phyloP scores from a whole-genome alignment of 345 rosid genomes.

The Draba incana region DNA sequence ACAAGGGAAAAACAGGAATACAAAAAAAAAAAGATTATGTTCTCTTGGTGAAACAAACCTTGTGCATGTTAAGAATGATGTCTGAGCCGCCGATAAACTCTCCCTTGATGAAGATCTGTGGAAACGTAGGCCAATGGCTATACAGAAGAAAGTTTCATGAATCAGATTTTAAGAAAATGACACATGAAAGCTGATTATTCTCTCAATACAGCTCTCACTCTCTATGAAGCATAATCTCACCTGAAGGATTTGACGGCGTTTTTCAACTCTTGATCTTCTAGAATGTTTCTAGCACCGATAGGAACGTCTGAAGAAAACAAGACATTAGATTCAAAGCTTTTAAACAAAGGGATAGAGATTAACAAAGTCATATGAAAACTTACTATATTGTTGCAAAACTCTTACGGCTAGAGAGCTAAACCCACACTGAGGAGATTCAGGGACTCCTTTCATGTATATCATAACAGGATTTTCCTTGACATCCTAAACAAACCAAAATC shows the following conservation, averaged over 20 bases:
- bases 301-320: conserved; percentile 61
- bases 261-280: conserved; percentile 87
- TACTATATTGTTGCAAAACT: conserved; percentile 78
- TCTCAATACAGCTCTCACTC: too few species aligned
- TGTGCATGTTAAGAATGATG: conserved; percentile 87
- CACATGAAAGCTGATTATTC: neutral
- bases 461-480: conserved; percentile 88
- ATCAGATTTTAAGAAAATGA: neutral
- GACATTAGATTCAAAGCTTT: too few species aligned
- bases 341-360: too few species aligned
- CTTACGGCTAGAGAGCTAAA: conserved; percentile 94
- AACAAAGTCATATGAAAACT: conserved; percentile 32
- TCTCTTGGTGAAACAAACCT: conserved; percentile 50
- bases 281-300: conserved; percentile 81
- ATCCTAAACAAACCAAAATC: conserved; percentile 57
- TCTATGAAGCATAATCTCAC: conserved; percentile 41
- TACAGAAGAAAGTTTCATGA: conserved; percentile 27
- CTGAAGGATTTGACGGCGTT: conserved; percentile 83
- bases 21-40: neutral
- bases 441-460: conserved; percentile 96
- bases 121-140: conserved; percentile 98
- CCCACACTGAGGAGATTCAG: conserved; percentile 92
- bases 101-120: conserved; percentile 90
- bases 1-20: neutral
- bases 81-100: conserved; percentile 97